Evolutionary conservation across 805 yeast species (phyloP).

Genomic region (Barnettozyma salicaria): DNA sequence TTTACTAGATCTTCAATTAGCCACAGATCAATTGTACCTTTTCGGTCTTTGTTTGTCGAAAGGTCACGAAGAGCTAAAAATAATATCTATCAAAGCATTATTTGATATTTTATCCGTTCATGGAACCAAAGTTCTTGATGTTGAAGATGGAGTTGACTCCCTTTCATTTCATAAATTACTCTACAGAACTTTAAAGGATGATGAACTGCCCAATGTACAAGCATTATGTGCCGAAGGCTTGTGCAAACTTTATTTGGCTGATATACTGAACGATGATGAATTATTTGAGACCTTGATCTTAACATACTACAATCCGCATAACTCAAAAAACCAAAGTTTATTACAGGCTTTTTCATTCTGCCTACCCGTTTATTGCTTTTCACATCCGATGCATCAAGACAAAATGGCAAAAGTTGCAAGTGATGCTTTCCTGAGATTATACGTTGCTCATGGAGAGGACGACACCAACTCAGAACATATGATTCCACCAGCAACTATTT

Average conservation of each 20-base stretch:
- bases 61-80: slow-evolving; percentile 57
- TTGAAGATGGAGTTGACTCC: slow-evolving; percentile 56
- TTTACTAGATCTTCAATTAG: slow-evolving; percentile 58
- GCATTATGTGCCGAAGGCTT: slow-evolving; percentile 81
- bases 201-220: slow-evolving; percentile 59
- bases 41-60: slow-evolving; percentile 66
- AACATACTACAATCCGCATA: slow-evolving; percentile 69
- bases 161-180: slow-evolving; percentile 63
- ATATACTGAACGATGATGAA: slow-evolving; percentile 63
- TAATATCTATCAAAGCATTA: slow-evolving; percentile 60
- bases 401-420: slow-evolving; percentile 57
- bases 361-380: slow-evolving; percentile 80
- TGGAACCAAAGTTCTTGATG: slow-evolving; percentile 63
- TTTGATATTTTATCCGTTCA: slow-evolving; percentile 75
- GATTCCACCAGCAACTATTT: slow-evolving; percentile 42
- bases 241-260: slow-evolving; percentile 76
- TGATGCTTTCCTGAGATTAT: slow-evolving; percentile 58
- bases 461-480: slow-evolving; percentile 27
- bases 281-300: slow-evolving; percentile 64
- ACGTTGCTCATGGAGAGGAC: slow-evolving; percentile 37
- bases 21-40: slow-evolving; percentile 55
- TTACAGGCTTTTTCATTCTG: slow-evolving; percentile 81
- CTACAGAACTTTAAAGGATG: slow-evolving; percentile 55
- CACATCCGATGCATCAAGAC: slow-evolving; percentile 66
- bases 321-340: slow-evolving; percentile 55